Evolutionary conservation across 495 filamentous ascomycete genomes (phyloP), one percentile per base, ranked within the genome.

Genomic region (Aspergillus heteromorphus): DNA sequence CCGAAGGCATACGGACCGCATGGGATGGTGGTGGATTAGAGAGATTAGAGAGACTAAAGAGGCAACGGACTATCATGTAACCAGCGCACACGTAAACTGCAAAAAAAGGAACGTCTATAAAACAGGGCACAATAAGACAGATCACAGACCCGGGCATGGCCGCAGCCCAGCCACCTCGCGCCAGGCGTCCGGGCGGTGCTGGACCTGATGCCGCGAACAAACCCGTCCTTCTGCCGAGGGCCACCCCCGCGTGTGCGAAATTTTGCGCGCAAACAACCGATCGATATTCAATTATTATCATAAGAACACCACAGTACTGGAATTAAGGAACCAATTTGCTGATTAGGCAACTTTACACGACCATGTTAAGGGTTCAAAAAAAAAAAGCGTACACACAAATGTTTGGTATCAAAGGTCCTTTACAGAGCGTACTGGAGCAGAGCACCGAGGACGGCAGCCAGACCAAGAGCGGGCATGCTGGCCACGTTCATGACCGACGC

Each of bases 221-320:
- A 54, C 59, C 45, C 53, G 45, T 48, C 45, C 43, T 29, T 47
- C 21, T 29, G 19, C 55, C 52, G 49, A 61, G 53, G 48, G 60
- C 56, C 55, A 62, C 66, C 64, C 65, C 60, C 62, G 49, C 64
- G 60, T 59, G 41, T 16, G 27, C 48, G 58, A 54, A 63, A 65
- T 68, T 65, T 63, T 71, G n/a, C 71, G 69, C 66, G 65, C 67
- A 73, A 59, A 62, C 65, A 59, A 62, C 65, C 43, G 55, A 67
- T 67, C 43, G 55, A 67, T 67, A 66, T 69, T 66, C 65, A 71
- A 74, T 75, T 74, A 76, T 73, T 74, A 75, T 75, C 71, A 72
- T 74, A 65, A 74, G 67, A 69, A 67, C 65, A 64, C 65, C 68
- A 69, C 60, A 56, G 60, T 66, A 72, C 53, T 64, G 63, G 59